These are phyloP conservation scores for Polyporus arcularius DNA, from an alignment of 768 basidiomycete species.

Conservation along the genomic window DNA sequence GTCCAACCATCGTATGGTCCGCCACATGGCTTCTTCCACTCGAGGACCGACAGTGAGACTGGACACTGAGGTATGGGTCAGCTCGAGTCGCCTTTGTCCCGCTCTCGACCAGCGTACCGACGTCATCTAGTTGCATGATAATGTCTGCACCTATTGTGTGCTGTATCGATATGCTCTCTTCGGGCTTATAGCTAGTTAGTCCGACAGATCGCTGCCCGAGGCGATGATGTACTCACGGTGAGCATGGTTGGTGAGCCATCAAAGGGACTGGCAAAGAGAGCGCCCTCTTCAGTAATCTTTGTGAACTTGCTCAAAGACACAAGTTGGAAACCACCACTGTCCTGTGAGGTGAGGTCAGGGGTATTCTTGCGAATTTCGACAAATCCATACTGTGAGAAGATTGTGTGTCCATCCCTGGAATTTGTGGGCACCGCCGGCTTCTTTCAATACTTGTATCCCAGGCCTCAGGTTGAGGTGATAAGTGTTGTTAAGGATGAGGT, in stretches of 20 bases:
- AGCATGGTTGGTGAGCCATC: constrained; percentile 87
- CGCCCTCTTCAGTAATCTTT: constrained; percentile 86
- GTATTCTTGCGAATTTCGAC: neutral
- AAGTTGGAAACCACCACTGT: constrained; percentile 89
- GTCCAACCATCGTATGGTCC: constrained; percentile 89
- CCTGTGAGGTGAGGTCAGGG: constrained; percentile 42
- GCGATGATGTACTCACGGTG: constrained; percentile 51
- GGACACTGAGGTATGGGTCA: constrained; percentile 49
- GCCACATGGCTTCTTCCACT: constrained; percentile 85
- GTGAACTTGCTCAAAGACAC: constrained; percentile 85
- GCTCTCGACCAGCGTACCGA: constrained; percentile 52
- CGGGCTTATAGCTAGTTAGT: constrained; percentile 54
- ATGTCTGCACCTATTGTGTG: constrained; percentile 92
- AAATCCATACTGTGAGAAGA: constrained; percentile 64
- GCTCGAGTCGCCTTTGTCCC: neutral
- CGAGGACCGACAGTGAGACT: constrained; percentile 80
- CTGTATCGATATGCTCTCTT: constrained; percentile 89
- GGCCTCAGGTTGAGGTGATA: constrained; percentile 90
- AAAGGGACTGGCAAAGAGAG: constrained; percentile 82
- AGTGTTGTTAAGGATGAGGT: constrained; percentile 86
- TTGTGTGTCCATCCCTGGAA: constrained; percentile 91
- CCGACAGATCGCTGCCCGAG: neutral
- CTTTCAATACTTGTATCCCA: constrained; percentile 69
- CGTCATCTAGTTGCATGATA: constrained; percentile 94
- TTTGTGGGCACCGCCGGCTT: constrained; percentile 82